Percentiles rank a stretch among this genome's conserved stretches.
These are phyloP conservation scores for Fallopia convolvulus DNA, from an alignment of 148 eudicot genomes.

Conservation along the genomic window DNA sequence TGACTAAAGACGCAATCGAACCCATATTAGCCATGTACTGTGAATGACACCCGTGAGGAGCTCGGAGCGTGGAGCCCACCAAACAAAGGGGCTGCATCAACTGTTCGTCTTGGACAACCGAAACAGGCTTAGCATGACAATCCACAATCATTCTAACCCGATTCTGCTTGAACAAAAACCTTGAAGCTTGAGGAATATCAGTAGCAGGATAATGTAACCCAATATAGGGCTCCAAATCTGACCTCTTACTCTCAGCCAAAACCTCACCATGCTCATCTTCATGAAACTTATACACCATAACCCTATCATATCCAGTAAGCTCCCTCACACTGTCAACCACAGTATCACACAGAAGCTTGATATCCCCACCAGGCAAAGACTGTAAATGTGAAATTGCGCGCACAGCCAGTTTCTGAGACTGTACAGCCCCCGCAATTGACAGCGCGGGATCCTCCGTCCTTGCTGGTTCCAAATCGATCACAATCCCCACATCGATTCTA, in stretches of 20 bases:
- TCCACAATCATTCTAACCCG: slow-evolving; percentile 93
- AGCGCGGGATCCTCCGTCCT: slow-evolving; percentile 78
- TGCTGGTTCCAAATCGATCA: slow-evolving; percentile 90
- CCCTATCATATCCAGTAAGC: slow-evolving; percentile 91
- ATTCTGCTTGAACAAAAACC: slow-evolving; percentile 86
- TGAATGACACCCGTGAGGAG: slow-evolving; percentile 93
- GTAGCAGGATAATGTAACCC: slow-evolving; percentile 98
- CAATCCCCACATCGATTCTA: slow-evolving; percentile 86
- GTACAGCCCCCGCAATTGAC: slow-evolving; percentile 88
- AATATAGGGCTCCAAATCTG: slow-evolving; percentile 75
- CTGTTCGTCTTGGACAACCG: slow-evolving; percentile 61
- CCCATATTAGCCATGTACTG: slow-evolving; percentile 99
- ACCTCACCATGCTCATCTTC: slow-evolving; percentile 99
- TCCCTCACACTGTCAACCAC: slow-evolving; percentile 76
- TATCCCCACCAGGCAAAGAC: slow-evolving; percentile 83
- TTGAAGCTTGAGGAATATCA: slow-evolving; percentile 93
- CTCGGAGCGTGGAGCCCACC: slow-evolving; percentile 90
- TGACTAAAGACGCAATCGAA: slow-evolving; percentile 68
- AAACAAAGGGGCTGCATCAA: slow-evolving; percentile 67
- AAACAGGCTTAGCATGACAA: slow-evolving; percentile 61
- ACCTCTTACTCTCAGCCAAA: slow-evolving; percentile 63
- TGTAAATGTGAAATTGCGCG: slow-evolving; percentile 77
- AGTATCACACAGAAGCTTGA: slow-evolving; percentile 75
- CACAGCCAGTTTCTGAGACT: slow-evolving; percentile 90
- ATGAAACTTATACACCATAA: slow-evolving; percentile 95